Evolutionary conservation across 2,329 filamentous ascomycete genomes (phyloP), one percentile per base, ranked within the genome.

Genomic region (Tricladium varicosporioides): DNA sequence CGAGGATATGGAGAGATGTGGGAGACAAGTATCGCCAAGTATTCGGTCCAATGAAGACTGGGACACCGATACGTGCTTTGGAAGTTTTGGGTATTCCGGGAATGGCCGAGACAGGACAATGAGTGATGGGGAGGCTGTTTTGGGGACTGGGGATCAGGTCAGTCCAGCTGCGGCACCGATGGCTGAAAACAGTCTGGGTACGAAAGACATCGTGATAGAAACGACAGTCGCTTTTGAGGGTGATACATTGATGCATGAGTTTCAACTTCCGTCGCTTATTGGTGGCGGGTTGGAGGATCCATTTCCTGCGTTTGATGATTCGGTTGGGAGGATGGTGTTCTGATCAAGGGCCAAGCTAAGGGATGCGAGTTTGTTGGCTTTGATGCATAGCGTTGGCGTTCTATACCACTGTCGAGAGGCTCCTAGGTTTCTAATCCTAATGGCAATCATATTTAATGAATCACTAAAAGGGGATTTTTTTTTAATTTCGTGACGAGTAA

Each of bases 1-100:
- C 68, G 78, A 80, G 54, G 84, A 87, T 65, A 88, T 88, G 82
- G 79, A 82, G 68, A 78, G 84, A 48, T 84, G 84, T 5, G 82
- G 54, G 5, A 54, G 54, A 14, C 43, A 66, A 40, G 45, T 48
- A 14, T 47, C 42, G 13, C 51, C 51, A 16, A 54, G 57, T n/a
- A 59, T 59, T n/a, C 48, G 51, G 19, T 43, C 40, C 15, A 48
- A 60, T 16, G 60, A 62, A 16, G 51, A 61, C 19, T 65, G 62
- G 61, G 57, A 61, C 2, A 36, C 43, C 1, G 54, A 59, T 43
- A 57, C 60, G 5, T 60, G 54, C 16, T 57, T 60, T 51, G 54
- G 50, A 14, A 54, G 47, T 52, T 58, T 56, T 50, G 46, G 49
- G 5, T 13, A 16, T 44, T 46, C 40, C 2, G 27, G 10, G 18